Evolutionary conservation across 1,139 yeast genomes (phyloP).

Genomic region (Pichia sorboxylosa): DNA sequence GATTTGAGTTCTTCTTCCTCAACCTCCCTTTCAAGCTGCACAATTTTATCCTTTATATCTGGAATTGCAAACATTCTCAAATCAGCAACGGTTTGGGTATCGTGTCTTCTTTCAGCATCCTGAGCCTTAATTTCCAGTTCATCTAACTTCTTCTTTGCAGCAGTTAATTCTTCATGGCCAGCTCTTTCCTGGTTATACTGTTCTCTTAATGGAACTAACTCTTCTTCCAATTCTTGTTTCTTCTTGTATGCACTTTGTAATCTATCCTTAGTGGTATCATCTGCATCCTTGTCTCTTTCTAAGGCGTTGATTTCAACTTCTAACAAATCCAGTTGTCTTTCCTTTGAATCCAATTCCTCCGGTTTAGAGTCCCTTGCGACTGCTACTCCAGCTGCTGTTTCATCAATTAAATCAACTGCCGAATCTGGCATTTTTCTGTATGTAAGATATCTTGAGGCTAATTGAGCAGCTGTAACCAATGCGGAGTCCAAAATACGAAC

Average conservation of each 20-base stretch:
- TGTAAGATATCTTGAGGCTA: slow-evolving; percentile 89
- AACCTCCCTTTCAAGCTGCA: slow-evolving; percentile 59
- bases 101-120: slow-evolving; percentile 96
- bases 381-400: slow-evolving; percentile 94
- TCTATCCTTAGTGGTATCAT: slow-evolving; percentile 76
- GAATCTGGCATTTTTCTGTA: slow-evolving; percentile 95
- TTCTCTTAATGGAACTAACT: slow-evolving; percentile 74
- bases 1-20: slow-evolving; percentile 55
- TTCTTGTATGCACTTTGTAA: slow-evolving; percentile 65
- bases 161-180: slow-evolving; percentile 82
- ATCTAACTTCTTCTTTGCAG: slow-evolving; percentile 81
- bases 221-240: slow-evolving; percentile 77
- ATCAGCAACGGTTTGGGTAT: slow-evolving; percentile 91
- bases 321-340: slow-evolving; percentile 79
- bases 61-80: slow-evolving; percentile 95
- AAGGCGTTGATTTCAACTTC: slow-evolving; percentile 95
- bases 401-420: slow-evolving; percentile 94
- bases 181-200: slow-evolving; percentile 79
- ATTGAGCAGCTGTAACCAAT: slow-evolving; percentile 85
- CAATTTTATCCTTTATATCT: slow-evolving; percentile 68
- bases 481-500: slow-evolving; percentile 94
- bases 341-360: slow-evolving; percentile 86
- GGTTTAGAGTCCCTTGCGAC: slow-evolving; percentile 98
- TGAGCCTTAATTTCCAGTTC: slow-evolving; percentile 85
- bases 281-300: slow-evolving; percentile 92